Percentiles rank a stretch among this genome's conserved stretches.
Conservation (phyloP, 2,329 filamentous ascomycete species). For the Huntiella moniliformis region DNA sequence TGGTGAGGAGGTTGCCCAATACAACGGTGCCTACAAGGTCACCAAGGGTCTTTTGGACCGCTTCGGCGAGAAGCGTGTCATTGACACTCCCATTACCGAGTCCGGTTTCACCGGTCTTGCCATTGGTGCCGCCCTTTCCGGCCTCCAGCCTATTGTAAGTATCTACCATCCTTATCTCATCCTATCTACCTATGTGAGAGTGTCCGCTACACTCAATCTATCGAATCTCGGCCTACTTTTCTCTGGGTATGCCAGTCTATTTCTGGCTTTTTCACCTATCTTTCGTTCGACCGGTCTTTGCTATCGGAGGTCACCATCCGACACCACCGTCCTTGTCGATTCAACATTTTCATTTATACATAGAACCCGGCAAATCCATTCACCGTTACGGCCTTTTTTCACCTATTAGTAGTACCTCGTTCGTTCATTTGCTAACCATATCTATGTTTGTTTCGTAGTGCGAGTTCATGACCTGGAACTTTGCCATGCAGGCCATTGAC, state of each 20-base stretch:
- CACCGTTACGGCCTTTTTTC: too few species aligned
- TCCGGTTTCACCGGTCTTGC: conserved; percentile 87
- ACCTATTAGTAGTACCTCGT: too few species aligned
- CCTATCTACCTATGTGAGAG: not conserved
- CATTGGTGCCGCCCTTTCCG: conserved; percentile 84
- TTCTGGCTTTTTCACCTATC: not conserved
- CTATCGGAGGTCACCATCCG: not conserved
- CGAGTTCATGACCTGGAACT: conserved; percentile 99
- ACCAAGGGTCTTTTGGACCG: conserved; percentile 94
- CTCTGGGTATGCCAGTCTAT: not conserved
- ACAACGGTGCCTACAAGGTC: conserved; percentile 99
- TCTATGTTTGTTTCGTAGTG: conserved; percentile 35
- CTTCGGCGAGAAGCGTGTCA: conserved; percentile 92
- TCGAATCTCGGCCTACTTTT: not conserved
- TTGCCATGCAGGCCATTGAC: conserved; percentile 99
- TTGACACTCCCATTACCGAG: conserved; percentile 97
- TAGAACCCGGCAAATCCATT: too few species aligned
- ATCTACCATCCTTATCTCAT: not conserved
- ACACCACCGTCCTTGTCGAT: too few species aligned
- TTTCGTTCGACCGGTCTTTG: not conserved
- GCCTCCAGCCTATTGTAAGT: conserved; percentile 81
- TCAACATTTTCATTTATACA: too few species aligned
- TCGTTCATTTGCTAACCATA: conserved; percentile 4
- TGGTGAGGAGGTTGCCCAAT: conserved; percentile 97
- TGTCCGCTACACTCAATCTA: not conserved